Conservation (phyloP, 805 yeast genomes). For the Lipomyces chichibuensis region DNA sequence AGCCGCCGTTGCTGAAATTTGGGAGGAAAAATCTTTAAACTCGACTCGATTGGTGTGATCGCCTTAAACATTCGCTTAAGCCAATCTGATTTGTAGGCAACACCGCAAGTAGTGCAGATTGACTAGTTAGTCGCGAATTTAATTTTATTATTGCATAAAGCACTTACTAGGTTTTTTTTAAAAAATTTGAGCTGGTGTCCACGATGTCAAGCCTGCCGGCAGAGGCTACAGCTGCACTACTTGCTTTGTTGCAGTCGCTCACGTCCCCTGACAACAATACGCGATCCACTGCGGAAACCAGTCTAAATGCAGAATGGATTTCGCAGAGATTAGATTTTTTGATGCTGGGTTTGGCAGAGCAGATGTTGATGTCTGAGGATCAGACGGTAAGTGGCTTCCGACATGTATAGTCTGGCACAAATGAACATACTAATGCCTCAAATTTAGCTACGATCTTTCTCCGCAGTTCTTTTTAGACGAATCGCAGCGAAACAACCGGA, state of each 20-base stretch:
- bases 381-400: conserved; percentile 52
- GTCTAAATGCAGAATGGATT: conserved; percentile 77
- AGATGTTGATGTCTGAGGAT: conserved; percentile 63
- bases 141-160: background rate
- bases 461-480: conserved; percentile 89
- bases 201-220: conserved; percentile 52
- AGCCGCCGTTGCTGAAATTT: background rate
- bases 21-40: conserved; percentile 4
- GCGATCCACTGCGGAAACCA: conserved; percentile 78
- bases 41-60: background rate
- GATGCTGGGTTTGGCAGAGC: conserved; percentile 78
- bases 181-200: background rate
- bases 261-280: conserved; percentile 75
- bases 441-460: conserved; percentile 55
- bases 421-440: background rate
- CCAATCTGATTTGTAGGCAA: background rate
- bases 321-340: conserved; percentile 69
- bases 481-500: conserved; percentile 73
- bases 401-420: background rate
- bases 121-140: background rate
- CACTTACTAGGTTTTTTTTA: background rate
- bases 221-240: conserved; percentile 59
- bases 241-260: conserved; percentile 63
- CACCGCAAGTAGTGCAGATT: background rate
- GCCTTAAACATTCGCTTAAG: background rate